A percentile compares a stretch with the other conserved stretches of the same genome.
Conservation (phyloP, 768 basidiomycete genomes). For the Phlebiopsis flavidoalba region DNA sequence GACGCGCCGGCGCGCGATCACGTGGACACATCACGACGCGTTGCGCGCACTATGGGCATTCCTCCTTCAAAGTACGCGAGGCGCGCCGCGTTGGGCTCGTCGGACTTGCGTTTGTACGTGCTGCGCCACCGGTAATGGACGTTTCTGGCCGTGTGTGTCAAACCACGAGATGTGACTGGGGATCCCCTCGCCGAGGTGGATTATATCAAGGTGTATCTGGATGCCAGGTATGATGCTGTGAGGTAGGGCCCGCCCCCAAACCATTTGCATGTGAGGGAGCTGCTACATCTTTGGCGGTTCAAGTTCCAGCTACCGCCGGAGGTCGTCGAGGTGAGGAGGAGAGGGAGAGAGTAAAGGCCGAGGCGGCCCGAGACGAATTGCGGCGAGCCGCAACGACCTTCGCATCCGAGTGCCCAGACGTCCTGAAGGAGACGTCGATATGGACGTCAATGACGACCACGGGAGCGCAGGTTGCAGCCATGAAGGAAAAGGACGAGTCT, state of each 20-base stretch:
- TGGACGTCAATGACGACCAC: not conserved
- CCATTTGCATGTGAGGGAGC: slow-evolving; percentile 40
- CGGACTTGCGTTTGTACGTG: slow-evolving; percentile 36
- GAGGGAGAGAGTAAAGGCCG: not conserved
- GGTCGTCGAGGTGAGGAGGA: not conserved
- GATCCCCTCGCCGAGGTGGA: slow-evolving; percentile 24
- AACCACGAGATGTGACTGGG: not conserved
- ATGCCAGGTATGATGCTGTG: slow-evolving; percentile 40
- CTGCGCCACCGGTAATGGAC: slow-evolving; percentile 22
- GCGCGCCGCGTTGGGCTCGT: slow-evolving; percentile 37
- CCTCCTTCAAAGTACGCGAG: slow-evolving; percentile 35
- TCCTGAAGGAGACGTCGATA: not conserved
- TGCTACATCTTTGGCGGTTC: slow-evolving; percentile 48
- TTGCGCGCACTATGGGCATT: slow-evolving; percentile 47
- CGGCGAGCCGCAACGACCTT: too few relatives aligned
- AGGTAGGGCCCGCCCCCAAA: too few relatives aligned
- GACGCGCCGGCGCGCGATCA: slow-evolving; percentile 25
- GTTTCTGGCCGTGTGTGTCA: not conserved
- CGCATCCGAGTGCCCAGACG: too few relatives aligned
- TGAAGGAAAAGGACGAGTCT: not conserved
- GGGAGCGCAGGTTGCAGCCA: too few relatives aligned
- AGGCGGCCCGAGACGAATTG: not conserved
- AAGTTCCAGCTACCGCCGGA: not conserved
- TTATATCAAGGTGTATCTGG: slow-evolving; percentile 58
- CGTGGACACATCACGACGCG: slow-evolving; percentile 43